Evolutionary conservation across 1,139 yeast genomes (phyloP).

Genomic region (Hansenula sp.): DNA sequence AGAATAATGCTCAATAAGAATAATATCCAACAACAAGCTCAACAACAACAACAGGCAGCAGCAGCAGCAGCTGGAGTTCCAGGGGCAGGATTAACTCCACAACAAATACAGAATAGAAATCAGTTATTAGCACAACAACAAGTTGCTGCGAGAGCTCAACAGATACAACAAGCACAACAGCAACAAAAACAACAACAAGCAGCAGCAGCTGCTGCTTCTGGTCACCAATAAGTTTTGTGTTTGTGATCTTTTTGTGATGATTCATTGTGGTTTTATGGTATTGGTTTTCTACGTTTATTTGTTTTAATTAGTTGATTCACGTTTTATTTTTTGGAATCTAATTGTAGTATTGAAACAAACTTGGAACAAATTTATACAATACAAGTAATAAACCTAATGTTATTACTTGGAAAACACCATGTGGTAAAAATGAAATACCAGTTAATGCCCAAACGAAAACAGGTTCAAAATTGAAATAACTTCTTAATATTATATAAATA

Average conservation of each 20-base stretch:
- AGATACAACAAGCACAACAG: constrained; percentile 1
- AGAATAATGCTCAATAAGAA: constrained; percentile 20
- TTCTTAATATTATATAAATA: constrained; percentile 9
- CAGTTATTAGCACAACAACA: constrained; percentile 7
- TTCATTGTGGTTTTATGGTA: background rate
- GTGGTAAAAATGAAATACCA: constrained; percentile 14
- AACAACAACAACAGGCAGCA: constrained; percentile 28
- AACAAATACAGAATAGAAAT: background rate
- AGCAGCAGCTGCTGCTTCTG: too few relatives aligned
- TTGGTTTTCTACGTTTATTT: background rate
- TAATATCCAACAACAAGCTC: constrained; percentile 26
- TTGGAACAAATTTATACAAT: constrained; percentile 6
- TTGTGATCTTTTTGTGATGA: background rate
- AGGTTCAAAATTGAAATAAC: constrained; percentile 3
- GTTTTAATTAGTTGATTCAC: too few relatives aligned
- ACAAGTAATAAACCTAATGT: constrained; percentile 2
- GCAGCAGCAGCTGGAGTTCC: constrained; percentile 37
- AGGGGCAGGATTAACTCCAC: constrained; percentile 8
- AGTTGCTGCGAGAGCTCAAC: background rate
- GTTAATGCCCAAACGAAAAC: constrained; percentile 11
- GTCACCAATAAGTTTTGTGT: too few relatives aligned
- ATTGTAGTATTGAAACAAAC: constrained; percentile 4
- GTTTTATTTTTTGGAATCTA: background rate
- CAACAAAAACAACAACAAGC: too few relatives aligned
- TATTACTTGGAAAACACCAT: constrained; percentile 14